phyloP scores from a whole-genome alignment of 768 basidiomycete species.

The Mrakia hoshinonis region DNA sequence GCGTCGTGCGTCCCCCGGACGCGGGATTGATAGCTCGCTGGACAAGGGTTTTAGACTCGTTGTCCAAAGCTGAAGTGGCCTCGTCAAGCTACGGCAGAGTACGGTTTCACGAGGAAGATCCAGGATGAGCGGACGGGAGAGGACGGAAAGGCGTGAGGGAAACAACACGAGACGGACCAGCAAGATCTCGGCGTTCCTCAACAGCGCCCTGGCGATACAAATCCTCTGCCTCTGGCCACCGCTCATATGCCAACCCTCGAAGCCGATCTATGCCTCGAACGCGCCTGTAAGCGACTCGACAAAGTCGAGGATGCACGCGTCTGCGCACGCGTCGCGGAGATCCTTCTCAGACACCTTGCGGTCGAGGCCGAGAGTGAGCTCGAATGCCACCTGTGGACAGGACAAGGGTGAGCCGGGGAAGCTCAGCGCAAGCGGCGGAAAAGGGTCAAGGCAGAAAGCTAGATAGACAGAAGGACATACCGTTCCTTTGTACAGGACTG shows the following conservation, averaged over 20 bases:
- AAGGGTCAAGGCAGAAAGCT: neutral
- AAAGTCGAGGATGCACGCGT: slow-evolving; percentile 20
- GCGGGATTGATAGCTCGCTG: slow-evolving; percentile 38
- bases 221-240: slow-evolving; percentile 38
- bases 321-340: slow-evolving; percentile 11
- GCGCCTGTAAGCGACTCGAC: slow-evolving; percentile 32
- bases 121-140: too few relatives aligned
- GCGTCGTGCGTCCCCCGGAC: slow-evolving; percentile 35
- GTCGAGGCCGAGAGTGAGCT: slow-evolving; percentile 21
- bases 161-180: slow-evolving; percentile 32
- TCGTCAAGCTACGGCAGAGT: slow-evolving; percentile 25
- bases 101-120: too few relatives aligned
- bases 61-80: slow-evolving; percentile 38
- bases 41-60: slow-evolving; percentile 34
- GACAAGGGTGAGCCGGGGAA: too few relatives aligned
- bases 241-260: slow-evolving; percentile 37
- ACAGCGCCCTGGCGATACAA: slow-evolving; percentile 39
- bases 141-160: too few relatives aligned
- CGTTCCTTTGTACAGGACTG: slow-evolving; percentile 37
- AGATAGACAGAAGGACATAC: slow-evolving; percentile 32
- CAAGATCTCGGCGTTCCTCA: slow-evolving; percentile 37
- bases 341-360: slow-evolving; percentile 13
- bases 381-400: slow-evolving; percentile 16
- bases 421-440: too few relatives aligned
- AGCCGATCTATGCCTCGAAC: slow-evolving; percentile 37